These are phyloP conservation scores for Kluyveromyces wickerhamii DNA, from an alignment of 805 yeast genomes.

Conservation along the genomic window DNA sequence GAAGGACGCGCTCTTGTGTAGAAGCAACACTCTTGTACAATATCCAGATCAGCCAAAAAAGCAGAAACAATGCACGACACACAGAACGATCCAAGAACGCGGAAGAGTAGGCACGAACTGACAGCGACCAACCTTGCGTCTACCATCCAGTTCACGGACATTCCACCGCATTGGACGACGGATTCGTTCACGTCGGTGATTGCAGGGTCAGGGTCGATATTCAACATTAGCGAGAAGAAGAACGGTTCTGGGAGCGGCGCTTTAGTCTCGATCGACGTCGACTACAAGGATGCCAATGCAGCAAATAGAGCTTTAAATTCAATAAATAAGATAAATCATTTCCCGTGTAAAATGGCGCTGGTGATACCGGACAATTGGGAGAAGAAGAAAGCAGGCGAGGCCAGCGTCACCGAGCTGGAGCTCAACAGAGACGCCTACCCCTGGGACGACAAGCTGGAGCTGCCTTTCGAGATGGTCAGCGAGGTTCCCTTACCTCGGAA, in stretches of 20 bases:
- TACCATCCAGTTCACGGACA: slow-evolving; percentile 30
- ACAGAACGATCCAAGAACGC: slow-evolving; percentile 26
- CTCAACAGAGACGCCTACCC: slow-evolving; percentile 28
- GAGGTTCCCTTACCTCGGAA: slow-evolving; percentile 28
- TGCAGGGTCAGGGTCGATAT: slow-evolving; percentile 65
- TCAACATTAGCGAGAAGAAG: slow-evolving; percentile 42
- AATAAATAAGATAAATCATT: slow-evolving; percentile 20
- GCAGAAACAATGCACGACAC: slow-evolving; percentile 6
- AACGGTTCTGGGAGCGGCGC: slow-evolving; percentile 34
- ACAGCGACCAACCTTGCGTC: slow-evolving; percentile 27
- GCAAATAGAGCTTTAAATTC: slow-evolving; percentile 23
- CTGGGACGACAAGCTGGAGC: slow-evolving; percentile 23
- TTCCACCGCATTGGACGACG: slow-evolving; percentile 69
- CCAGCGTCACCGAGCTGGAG: slow-evolving; percentile 9
- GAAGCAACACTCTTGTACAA: too few relatives aligned
- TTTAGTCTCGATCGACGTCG: slow-evolving; percentile 33
- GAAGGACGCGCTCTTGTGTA: too few relatives aligned
- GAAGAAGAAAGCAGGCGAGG: slow-evolving; percentile 8
- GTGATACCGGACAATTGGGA: slow-evolving; percentile 21
- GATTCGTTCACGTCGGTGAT: slow-evolving; percentile 54
- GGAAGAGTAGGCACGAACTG: slow-evolving; percentile 26
- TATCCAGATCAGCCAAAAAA: too few relatives aligned
- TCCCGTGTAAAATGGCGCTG: slow-evolving; percentile 23
- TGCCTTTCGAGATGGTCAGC: slow-evolving; percentile 30
- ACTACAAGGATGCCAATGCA: slow-evolving; percentile 20